These are phyloP conservation scores for Candolleomyces eurysporus DNA, from an alignment of 768 basidiomycete genomes.

Conservation along the genomic window DNA sequence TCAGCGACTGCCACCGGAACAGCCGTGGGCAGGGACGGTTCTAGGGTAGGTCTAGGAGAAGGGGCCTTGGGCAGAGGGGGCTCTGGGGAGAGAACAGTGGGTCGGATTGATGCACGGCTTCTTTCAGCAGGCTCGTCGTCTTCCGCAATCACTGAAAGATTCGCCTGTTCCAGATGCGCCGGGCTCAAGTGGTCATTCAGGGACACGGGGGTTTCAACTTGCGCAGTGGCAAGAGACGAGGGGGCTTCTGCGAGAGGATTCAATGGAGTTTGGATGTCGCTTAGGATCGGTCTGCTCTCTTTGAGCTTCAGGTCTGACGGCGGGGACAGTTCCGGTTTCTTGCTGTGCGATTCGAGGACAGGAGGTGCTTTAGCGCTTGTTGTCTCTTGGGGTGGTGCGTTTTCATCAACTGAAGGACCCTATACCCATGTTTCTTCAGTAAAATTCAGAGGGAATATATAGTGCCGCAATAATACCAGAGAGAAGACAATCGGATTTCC, in stretches of 20 bases:
- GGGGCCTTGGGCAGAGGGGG: not conserved
- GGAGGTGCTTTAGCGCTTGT: not conserved
- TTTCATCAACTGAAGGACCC: not conserved
- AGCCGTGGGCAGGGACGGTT: not conserved
- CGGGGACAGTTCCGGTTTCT: not conserved
- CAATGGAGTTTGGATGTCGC: not conserved
- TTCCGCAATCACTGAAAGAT: slow-evolving; percentile 70
- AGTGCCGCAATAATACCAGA: slow-evolving; percentile 31
- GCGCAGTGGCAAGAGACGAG: not conserved
- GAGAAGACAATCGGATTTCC: slow-evolving; percentile 38
- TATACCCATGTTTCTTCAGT: not conserved
- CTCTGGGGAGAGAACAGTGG: not conserved
- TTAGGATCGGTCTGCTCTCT: not conserved
- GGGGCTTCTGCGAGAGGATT: not conserved
- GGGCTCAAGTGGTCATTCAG: not conserved
- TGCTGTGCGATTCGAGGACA: not conserved
- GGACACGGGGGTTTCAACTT: not conserved
- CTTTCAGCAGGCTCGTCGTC: slow-evolving; percentile 60
- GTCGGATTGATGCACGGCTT: slow-evolving; percentile 24
- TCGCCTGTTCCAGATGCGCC: slow-evolving; percentile 23
- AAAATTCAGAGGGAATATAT: not conserved
- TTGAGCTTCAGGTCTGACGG: not conserved
- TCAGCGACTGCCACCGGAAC: not conserved
- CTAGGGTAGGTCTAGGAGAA: not conserved
- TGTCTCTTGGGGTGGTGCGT: not conserved